phyloP scores from a whole-genome alignment of 1,284 basidiomycete species.

The Trichosporon coremiiforme region DNA sequence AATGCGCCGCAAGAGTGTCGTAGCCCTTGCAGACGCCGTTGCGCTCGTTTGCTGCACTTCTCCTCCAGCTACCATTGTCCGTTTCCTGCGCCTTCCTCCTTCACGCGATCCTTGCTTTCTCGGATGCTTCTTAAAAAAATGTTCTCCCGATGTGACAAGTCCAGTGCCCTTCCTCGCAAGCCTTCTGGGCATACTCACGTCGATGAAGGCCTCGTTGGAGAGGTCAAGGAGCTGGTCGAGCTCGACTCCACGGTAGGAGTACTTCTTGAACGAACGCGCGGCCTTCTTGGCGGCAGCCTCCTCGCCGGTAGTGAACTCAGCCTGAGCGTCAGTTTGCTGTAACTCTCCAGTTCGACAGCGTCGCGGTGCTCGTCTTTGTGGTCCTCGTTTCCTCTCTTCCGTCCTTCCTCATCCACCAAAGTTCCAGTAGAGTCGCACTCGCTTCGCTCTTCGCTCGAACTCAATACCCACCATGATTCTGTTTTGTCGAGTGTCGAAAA shows the following conservation, averaged over 20 bases:
- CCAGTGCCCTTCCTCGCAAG: background rate
- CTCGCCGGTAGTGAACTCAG: conserved; percentile 74
- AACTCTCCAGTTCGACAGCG: too few relatives aligned
- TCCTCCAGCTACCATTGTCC: background rate
- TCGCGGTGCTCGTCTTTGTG: too few relatives aligned
- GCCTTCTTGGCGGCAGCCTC: conserved; percentile 94
- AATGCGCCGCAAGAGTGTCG: background rate
- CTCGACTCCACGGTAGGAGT: conserved; percentile 96
- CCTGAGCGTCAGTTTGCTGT: too few relatives aligned
- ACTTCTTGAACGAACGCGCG: conserved; percentile 97
- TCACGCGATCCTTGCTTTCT: background rate
- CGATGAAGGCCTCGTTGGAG: conserved; percentile 80
- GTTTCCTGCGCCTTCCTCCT: background rate
- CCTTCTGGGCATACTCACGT: conserved; percentile 41
- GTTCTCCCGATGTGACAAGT: background rate
- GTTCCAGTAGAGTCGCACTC: too few relatives aligned
- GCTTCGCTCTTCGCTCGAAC: background rate
- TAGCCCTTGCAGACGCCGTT: background rate
- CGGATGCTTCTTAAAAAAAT: background rate
- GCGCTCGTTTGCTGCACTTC: background rate
- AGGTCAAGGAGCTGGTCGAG: conserved; percentile 96
- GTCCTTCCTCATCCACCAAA: too few relatives aligned
- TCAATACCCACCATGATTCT: conserved; percentile 29
- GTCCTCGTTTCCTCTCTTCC: background rate
- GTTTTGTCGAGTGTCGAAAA: background rate